A percentile compares a stretch with the other conserved stretches of the same genome.
Conservation (phyloP, 1,284 basidiomycete species). For the Boletus mariae region DNA sequence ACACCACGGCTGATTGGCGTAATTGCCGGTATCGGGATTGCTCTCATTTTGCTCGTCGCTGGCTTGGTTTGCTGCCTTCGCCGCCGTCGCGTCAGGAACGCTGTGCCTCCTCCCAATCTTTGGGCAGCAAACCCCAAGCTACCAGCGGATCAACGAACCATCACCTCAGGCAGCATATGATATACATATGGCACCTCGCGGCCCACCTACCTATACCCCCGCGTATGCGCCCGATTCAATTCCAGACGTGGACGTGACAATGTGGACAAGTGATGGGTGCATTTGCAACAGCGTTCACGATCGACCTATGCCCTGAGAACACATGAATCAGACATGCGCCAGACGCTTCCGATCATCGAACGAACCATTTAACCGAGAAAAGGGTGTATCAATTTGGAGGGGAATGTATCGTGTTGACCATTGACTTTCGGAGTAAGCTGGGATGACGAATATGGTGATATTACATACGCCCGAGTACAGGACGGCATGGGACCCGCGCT, state of each 20-base stretch:
- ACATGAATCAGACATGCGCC: constrained; percentile 1
- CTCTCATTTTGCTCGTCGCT: constrained; percentile 9
- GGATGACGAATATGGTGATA: constrained; percentile 5
- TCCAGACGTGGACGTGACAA: constrained; percentile 50
- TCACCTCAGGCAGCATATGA: constrained; percentile 31
- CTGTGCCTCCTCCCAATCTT: not conserved
- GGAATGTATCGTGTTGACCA: constrained; percentile 47
- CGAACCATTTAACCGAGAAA: constrained; percentile 54
- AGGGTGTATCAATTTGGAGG: constrained; percentile 52
- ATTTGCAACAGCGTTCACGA: constrained; percentile 68
- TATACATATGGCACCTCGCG: constrained; percentile 21
- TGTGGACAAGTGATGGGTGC: constrained; percentile 65
- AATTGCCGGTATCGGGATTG: constrained; percentile 12
- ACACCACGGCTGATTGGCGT: constrained; percentile 13
- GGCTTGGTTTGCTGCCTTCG: constrained; percentile 9
- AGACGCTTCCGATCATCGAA: constrained; percentile 7
- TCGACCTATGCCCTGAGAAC: constrained; percentile 60
- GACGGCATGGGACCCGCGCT: constrained; percentile 27
- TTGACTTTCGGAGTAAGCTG: constrained; percentile 48
- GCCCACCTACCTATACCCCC: constrained; percentile 12
- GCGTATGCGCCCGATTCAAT: constrained; percentile 1
- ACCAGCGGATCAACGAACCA: constrained; percentile 22
- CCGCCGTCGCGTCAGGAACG: constrained; percentile 12
- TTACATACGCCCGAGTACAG: constrained; percentile 17
- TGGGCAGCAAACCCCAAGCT: constrained; percentile 11